Conservation (phyloP, 1,284 basidiomycete genomes). For the Puccinia triticina region DNA sequence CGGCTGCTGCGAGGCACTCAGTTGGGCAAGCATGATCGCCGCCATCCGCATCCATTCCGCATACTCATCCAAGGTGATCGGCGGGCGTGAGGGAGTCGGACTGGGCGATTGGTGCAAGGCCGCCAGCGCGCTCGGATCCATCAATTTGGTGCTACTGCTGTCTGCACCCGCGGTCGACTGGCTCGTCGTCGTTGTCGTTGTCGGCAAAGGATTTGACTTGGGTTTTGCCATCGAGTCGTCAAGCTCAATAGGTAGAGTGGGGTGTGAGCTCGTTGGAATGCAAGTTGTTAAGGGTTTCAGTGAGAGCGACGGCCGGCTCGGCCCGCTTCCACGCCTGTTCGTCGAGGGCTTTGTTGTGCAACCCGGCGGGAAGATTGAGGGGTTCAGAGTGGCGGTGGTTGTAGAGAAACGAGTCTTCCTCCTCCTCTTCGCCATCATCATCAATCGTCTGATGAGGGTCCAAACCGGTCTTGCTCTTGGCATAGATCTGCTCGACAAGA, state of each 20-base stretch:
- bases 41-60: no score
- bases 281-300: background rate
- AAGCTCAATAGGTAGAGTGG: no score
- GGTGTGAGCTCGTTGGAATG: background rate
- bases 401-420: slow-evolving; percentile 40
- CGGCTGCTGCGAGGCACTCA: no score
- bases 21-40: no score
- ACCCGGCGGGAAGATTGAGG: slow-evolving; percentile 24
- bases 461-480: slow-evolving; percentile 73
- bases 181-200: background rate
- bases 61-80: no score
- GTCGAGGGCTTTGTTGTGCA: slow-evolving; percentile 56
- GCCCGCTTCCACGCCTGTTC: slow-evolving; percentile 56
- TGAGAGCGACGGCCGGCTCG: background rate
- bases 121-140: slow-evolving; percentile 29
- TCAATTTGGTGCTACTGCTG: background rate
- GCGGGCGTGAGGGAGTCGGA: slow-evolving; percentile 56
- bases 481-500: slow-evolving; percentile 86
- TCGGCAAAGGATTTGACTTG: background rate
- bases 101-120: slow-evolving; percentile 26
- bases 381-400: slow-evolving; percentile 12
- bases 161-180: background rate
- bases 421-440: slow-evolving; percentile 47
- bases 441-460: slow-evolving; percentile 67
- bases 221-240: background rate